Conservation (phyloP, 768 basidiomycete genomes). For the Boletus patriciae region DNA sequence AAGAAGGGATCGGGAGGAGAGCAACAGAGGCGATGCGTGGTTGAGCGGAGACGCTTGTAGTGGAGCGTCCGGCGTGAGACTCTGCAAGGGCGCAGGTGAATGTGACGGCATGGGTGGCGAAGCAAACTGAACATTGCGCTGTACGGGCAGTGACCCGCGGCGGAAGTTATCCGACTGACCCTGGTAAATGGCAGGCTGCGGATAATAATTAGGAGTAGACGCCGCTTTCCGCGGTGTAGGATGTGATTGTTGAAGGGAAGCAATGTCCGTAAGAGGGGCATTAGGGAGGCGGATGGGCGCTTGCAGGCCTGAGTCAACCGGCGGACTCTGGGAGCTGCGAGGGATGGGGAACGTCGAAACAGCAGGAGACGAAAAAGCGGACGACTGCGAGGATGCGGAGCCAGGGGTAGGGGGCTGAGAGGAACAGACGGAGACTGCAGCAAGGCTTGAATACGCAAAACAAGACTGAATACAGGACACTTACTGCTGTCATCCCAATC, state of each 20-base stretch:
- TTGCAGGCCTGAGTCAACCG: slow-evolving; percentile 46
- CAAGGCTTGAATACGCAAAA: background rate
- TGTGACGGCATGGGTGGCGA: slow-evolving; percentile 34
- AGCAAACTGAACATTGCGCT: slow-evolving; percentile 29
- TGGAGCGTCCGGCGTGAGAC: slow-evolving; percentile 27
- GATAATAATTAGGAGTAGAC: slow-evolving; percentile 35
- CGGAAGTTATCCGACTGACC: slow-evolving; percentile 32
- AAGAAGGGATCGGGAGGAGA: slow-evolving; percentile 23
- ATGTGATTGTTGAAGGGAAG: slow-evolving; percentile 45
- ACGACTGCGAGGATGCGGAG: slow-evolving; percentile 58
- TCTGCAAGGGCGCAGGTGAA: slow-evolving; percentile 26
- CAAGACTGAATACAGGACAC: slow-evolving; percentile 20
- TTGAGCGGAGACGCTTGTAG: slow-evolving; percentile 25
- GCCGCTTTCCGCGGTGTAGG: slow-evolving; percentile 34
- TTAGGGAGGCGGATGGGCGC: slow-evolving; percentile 67
- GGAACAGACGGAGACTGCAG: slow-evolving; percentile 28
- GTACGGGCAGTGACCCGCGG: slow-evolving; percentile 33
- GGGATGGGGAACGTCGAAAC: slow-evolving; percentile 60
- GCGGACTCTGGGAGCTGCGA: slow-evolving; percentile 51
- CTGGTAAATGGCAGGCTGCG: slow-evolving; percentile 29
- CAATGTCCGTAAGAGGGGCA: slow-evolving; percentile 69
- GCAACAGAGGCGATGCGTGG: slow-evolving; percentile 30
- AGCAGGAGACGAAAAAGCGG: slow-evolving; percentile 68
- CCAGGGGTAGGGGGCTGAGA: slow-evolving; percentile 39
- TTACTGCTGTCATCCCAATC: slow-evolving; percentile 83